phyloP scores from a whole-genome alignment of 495 filamentous ascomycete species.

The Penicillium malachiteum region DNA sequence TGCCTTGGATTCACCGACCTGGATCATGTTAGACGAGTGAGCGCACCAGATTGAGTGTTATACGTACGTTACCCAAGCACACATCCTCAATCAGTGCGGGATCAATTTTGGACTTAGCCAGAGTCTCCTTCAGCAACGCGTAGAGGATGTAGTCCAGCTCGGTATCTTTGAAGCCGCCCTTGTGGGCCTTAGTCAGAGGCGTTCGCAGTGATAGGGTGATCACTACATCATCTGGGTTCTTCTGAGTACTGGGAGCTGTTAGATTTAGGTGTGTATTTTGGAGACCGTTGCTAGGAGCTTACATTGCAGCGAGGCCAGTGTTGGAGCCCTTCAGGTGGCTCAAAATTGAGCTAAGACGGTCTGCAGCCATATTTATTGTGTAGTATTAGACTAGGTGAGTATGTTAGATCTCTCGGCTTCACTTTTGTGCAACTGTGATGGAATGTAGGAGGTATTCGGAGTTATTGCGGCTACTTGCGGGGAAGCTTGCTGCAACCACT shows the following conservation, averaged over 20 bases:
- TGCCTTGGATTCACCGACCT: slow-evolving; percentile 84
- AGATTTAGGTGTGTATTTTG: slow-evolving; percentile 5
- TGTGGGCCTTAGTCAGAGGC: slow-evolving; percentile 71
- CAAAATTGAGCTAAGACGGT: slow-evolving; percentile 82
- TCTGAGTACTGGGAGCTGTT: slow-evolving; percentile 64
- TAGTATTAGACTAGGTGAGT: slow-evolving; percentile 22
- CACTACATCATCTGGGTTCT: slow-evolving; percentile 95
- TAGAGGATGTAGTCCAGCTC: slow-evolving; percentile 83
- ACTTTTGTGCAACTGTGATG: background rate
- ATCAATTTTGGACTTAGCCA: slow-evolving; percentile 72
- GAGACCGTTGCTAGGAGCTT: slow-evolving; percentile 31
- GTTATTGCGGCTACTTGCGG: slow-evolving; percentile 20
- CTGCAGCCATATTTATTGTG: slow-evolving; percentile 63
- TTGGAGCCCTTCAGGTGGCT: slow-evolving; percentile 71
- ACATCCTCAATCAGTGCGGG: slow-evolving; percentile 88
- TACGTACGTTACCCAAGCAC: slow-evolving; percentile 81
- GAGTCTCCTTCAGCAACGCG: slow-evolving; percentile 72
- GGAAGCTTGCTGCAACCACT: slow-evolving; percentile 20
- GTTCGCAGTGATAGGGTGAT: slow-evolving; percentile 82
- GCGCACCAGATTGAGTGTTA: background rate
- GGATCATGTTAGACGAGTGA: background rate
- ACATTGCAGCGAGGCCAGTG: slow-evolving; percentile 68
- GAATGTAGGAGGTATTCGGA: background rate
- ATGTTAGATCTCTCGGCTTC: too few species aligned
- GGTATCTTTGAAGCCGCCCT: slow-evolving; percentile 94